These are phyloP conservation scores for Aspergillus campestris DNA, from an alignment of 495 filamentous ascomycete genomes.

Conservation along the genomic window DNA sequence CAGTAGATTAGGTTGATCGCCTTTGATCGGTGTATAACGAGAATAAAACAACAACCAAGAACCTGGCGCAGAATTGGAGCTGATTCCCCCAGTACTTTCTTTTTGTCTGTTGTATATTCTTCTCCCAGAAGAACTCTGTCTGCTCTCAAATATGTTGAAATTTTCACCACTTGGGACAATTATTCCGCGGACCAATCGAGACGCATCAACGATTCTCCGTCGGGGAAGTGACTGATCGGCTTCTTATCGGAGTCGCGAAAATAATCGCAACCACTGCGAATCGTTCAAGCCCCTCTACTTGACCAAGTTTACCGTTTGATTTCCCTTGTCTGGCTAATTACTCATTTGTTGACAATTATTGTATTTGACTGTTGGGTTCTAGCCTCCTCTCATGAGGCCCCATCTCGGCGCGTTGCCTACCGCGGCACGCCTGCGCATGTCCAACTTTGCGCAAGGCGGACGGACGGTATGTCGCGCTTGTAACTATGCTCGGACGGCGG, in stretches of 20 bases:
- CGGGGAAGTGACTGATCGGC: conserved; percentile 4
- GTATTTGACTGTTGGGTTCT: background rate
- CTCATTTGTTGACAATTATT: conserved; percentile 1
- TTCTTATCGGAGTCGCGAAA: conserved; percentile 9
- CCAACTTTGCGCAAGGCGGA: conserved; percentile 1
- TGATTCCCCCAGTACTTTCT: no score
- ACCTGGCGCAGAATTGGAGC: no score
- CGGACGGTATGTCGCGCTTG: conserved; percentile 17
- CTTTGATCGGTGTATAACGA: no score
- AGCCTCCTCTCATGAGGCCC: conserved; percentile 21
- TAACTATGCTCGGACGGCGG: conserved; percentile 19
- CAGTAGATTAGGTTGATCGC: no score
- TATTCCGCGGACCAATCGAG: background rate
- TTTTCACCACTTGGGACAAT: background rate
- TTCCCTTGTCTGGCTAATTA: background rate
- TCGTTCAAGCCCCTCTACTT: no score
- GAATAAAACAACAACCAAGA: no score
- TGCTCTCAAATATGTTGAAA: background rate
- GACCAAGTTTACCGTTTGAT: background rate
- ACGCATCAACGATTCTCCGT: conserved; percentile 23
- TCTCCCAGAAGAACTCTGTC: background rate
- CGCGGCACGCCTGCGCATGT: conserved; percentile 16
- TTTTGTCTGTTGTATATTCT: background rate
- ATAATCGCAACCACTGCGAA: no score
- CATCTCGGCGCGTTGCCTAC: conserved; percentile 16